Evolutionary conservation across 2,329 filamentous ascomycete species (phyloP).

Genomic region (Penicillium hordei): DNA sequence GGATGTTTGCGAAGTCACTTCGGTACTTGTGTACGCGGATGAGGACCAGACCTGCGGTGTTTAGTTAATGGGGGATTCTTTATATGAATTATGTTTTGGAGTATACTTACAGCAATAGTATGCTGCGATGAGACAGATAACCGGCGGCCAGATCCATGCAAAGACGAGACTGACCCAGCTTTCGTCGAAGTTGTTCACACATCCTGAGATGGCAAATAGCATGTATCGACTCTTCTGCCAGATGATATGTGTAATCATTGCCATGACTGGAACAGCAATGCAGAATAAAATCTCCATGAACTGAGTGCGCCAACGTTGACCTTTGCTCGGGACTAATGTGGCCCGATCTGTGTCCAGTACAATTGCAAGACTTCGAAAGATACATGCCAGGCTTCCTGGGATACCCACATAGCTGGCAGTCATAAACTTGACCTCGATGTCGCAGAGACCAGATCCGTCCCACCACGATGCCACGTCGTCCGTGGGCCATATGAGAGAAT

Average conservation of each 20-base stretch:
- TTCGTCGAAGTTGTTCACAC: conserved; percentile 53
- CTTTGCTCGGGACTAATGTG: conserved; percentile 51
- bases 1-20: conserved; percentile 56
- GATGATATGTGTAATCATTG: conserved; percentile 59
- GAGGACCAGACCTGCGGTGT: conserved; percentile 55
- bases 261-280: conserved; percentile 54
- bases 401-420: conserved; percentile 55
- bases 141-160: conserved; percentile 55
- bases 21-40: conserved; percentile 62
- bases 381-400: conserved; percentile 55
- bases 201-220: conserved; percentile 60
- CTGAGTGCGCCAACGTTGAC: conserved; percentile 48
- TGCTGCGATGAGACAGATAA: conserved; percentile 54
- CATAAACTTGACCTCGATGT: conserved; percentile 62
- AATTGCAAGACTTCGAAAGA: conserved; percentile 60
- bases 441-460: conserved; percentile 61
- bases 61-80: neutral
- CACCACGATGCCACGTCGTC: conserved; percentile 58
- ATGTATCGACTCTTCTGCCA: conserved; percentile 61
- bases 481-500: conserved; percentile 64
- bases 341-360: conserved; percentile 61
- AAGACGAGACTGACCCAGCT: conserved; percentile 61
- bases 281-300: conserved; percentile 58
- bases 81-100: neutral
- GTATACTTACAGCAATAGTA: conserved; percentile 58